A percentile compares a stretch with the other conserved stretches of the same genome.
Evolutionary conservation across 495 filamentous ascomycete genomes (phyloP).

Genomic region (Podospora appendiculata): DNA sequence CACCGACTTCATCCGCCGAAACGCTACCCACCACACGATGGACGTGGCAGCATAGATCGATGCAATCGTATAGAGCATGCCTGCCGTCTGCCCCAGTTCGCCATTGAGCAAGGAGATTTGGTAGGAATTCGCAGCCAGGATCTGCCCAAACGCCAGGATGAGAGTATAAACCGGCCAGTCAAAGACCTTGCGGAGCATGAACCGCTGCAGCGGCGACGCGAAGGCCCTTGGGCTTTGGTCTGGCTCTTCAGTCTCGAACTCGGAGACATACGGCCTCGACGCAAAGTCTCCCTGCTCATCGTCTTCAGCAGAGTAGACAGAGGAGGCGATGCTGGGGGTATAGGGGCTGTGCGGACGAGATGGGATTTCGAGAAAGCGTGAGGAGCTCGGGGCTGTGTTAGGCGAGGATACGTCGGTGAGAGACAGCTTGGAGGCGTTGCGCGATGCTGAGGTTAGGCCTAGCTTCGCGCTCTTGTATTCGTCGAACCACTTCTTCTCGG

Average conservation of each 20-base stretch:
- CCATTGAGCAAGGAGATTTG: constrained; percentile 60
- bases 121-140: constrained; percentile 59
- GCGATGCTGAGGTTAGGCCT: constrained; percentile 9
- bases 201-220: constrained; percentile 22
- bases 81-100: constrained; percentile 48
- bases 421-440: neutral
- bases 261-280: constrained; percentile 9
- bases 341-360: constrained; percentile 7
- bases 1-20: constrained; percentile 12
- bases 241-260: too few species aligned
- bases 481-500: constrained; percentile 57
- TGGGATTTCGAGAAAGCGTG: too few species aligned
- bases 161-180: constrained; percentile 70
- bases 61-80: constrained; percentile 53
- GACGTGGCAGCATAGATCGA: constrained; percentile 52
- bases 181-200: neutral
- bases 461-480: constrained; percentile 28
- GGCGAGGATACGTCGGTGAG: too few species aligned
- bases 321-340: constrained; percentile 19
- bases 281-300: neutral
- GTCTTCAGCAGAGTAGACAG: constrained; percentile 12
- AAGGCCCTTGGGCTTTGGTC: constrained; percentile 43
- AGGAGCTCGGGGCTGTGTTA: too few species aligned
- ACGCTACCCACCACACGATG: constrained; percentile 42
- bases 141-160: constrained; percentile 60